phyloP scores from a whole-genome alignment of 2,329 filamentous ascomycete species.

The Ophioceras dolichostomum region DNA sequence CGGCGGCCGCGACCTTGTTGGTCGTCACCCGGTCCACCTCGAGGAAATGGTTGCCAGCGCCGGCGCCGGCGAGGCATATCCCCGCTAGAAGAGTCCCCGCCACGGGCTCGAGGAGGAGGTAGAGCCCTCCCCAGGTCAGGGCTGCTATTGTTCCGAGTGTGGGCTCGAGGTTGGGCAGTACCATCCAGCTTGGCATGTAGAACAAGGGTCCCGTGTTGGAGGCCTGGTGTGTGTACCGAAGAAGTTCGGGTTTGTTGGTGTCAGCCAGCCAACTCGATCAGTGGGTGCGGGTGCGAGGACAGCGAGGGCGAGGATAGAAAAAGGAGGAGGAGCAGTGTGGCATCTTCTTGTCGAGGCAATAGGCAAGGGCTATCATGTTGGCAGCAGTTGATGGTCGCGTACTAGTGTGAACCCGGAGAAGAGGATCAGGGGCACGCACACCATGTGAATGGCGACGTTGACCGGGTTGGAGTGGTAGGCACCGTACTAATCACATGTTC shows the following conservation, averaged over 20 bases:
- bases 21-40: slow-evolving; percentile 36
- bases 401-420: slow-evolving; percentile 62
- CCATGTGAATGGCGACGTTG: slow-evolving; percentile 69
- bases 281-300: too few relatives aligned
- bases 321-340: slow-evolving; percentile 16
- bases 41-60: slow-evolving; percentile 63
- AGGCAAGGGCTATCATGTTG: too few relatives aligned
- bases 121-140: slow-evolving; percentile 62
- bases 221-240: slow-evolving; percentile 29
- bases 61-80: slow-evolving; percentile 64
- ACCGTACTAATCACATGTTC: slow-evolving; percentile 71
- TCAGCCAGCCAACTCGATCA: too few relatives aligned
- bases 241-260: too few relatives aligned
- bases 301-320: too few relatives aligned
- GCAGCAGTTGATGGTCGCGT: too few relatives aligned
- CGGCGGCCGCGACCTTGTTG: slow-evolving; percentile 45
- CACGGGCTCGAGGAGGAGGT: slow-evolving; percentile 87
- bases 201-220: slow-evolving; percentile 52
- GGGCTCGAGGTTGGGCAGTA: slow-evolving; percentile 52
- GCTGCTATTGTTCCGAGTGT: slow-evolving; percentile 55
- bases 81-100: slow-evolving; percentile 69
- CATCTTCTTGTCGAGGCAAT: too few relatives aligned
- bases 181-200: slow-evolving; percentile 53
- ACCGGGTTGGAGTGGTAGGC: slow-evolving; percentile 69
- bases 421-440: slow-evolving; percentile 66